phyloP scores from a whole-genome alignment of 257 asterid genomes.

The Scutellaria barbata region DNA sequence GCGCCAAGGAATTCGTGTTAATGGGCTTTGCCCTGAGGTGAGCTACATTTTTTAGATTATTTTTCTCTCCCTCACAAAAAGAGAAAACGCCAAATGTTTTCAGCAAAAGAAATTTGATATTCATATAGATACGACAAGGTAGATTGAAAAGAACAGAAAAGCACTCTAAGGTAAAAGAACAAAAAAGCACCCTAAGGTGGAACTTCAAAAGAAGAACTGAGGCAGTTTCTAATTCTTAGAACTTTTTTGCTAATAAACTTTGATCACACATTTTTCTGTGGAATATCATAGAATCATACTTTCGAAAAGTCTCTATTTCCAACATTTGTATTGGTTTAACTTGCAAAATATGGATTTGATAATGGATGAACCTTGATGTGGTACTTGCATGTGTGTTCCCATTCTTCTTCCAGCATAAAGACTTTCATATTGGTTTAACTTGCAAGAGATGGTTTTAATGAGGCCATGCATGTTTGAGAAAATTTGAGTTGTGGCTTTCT shows the following conservation, averaged over 20 bases:
- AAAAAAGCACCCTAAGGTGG: neutral
- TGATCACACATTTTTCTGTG: neutral
- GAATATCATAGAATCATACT: neutral
- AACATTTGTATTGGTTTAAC: neutral
- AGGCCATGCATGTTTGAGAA: too few species aligned
- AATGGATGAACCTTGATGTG: conserved; percentile 15
- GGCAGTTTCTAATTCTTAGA: conserved; percentile 4
- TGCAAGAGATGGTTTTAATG: neutral
- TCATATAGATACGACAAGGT: neutral
- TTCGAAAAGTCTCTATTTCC: conserved; percentile 3
- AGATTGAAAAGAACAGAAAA: neutral
- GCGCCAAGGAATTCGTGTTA: conserved; percentile 89
- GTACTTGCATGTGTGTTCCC: conserved; percentile 29
- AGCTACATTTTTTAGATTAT: conserved; percentile 26
- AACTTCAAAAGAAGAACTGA: neutral
- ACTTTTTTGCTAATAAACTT: conserved; percentile 11
- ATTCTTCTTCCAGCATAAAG: conserved; percentile 7
- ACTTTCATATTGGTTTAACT: neutral
- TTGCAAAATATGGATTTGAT: conserved; percentile 19
- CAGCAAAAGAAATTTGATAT: neutral
- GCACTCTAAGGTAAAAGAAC: neutral
- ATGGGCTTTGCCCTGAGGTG: conserved; percentile 98
- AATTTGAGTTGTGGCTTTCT: neutral
- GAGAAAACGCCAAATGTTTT: conserved; percentile 1
- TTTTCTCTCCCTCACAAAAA: neutral